Base-by-base conservation (phyloP, 768 basidiomycete genomes). In the Exidia glandulosa region DNA sequence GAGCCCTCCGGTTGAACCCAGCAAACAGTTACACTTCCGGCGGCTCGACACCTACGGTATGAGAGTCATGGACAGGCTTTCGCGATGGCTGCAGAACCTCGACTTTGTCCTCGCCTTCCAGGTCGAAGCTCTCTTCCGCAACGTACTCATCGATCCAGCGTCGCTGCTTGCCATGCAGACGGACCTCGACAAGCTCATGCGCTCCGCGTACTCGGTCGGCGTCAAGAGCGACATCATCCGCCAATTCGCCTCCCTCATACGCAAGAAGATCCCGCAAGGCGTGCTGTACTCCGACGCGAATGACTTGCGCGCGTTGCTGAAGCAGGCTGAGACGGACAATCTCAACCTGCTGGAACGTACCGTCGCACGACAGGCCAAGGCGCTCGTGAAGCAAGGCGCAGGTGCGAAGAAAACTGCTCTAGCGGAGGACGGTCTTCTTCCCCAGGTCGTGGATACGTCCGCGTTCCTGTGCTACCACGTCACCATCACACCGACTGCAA, bases 21-120 rank as follows among this genome's bases (percentile, higher is more conserved):
- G 3, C 12, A 25, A 45, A 27, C 50, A 25, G 50, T 77, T 90
- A 56, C 80, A 84, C 19, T 81, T 85, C 2, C 68, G 68, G 13
- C 65, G 72, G 3, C 75, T 71, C 37, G 73, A 69, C 0, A 84
- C 88, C 63, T 91, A 87, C 66, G 63, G 74, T 0, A 63, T 66
- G 9, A 79, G 71, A 62, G 70, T 72, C 3, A 74, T 90, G 2
- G 71, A 77, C 61, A 70, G 69, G 9, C 67, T 88, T 12, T 71
- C 74, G 14, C 67, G 65, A 16, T 76, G 76, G 71, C 63, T 87
- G 45, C 68, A 69, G 33, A 70, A 68, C 3, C 76, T 85, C 54
- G 74, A 79, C 16, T 92, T 87, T 86, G 70, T 74, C 3, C 76
- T 89, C 32, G 86, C 84, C 0, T 93, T 90, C 67, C 90, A 93